phyloP scores from a whole-genome alignment of 805 yeast species.

The Wickerhamiella sorbophila region DNA sequence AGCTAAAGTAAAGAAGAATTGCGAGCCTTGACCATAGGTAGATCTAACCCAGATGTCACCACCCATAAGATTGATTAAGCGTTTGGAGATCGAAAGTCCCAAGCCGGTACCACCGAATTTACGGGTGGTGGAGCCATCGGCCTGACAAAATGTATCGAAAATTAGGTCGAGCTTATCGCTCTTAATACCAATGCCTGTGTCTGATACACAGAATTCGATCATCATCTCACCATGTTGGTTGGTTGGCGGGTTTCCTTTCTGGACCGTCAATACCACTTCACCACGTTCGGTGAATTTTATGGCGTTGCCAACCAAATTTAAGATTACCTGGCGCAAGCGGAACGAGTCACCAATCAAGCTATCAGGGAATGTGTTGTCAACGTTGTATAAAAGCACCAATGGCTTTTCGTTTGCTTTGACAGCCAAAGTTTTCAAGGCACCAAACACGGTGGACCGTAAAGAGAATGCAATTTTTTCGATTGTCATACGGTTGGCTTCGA shows the following conservation, averaged over 20 bases:
- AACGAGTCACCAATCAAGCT: conserved; percentile 78
- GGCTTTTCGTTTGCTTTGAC: conserved; percentile 83
- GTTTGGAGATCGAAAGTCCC: conserved; percentile 77
- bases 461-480: conserved; percentile 82
- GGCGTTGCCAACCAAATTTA: conserved; percentile 80
- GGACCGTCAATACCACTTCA: conserved; percentile 62
- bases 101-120: conserved; percentile 90
- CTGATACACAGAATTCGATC: conserved; percentile 75
- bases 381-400: conserved; percentile 62
- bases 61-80: conserved; percentile 79
- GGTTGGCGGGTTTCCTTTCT: conserved; percentile 34
- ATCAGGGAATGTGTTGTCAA: conserved; percentile 80
- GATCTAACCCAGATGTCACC: conserved; percentile 89
- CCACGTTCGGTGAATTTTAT: conserved; percentile 77
- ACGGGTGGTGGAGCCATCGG: conserved; percentile 86
- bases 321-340: conserved; percentile 72
- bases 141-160: conserved; percentile 83
- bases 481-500: conserved; percentile 88
- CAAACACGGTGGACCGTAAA: conserved; percentile 74
- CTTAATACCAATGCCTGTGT: conserved; percentile 83
- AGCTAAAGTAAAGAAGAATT: conserved; percentile 66
- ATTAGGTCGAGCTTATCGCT: conserved; percentile 72
- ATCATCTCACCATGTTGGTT: conserved; percentile 33
- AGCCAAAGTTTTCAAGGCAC: conserved; percentile 77
- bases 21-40: conserved; percentile 64